Conservation (phyloP, 2,329 filamentous ascomycete species). For the Bipolaris cookei region DNA sequence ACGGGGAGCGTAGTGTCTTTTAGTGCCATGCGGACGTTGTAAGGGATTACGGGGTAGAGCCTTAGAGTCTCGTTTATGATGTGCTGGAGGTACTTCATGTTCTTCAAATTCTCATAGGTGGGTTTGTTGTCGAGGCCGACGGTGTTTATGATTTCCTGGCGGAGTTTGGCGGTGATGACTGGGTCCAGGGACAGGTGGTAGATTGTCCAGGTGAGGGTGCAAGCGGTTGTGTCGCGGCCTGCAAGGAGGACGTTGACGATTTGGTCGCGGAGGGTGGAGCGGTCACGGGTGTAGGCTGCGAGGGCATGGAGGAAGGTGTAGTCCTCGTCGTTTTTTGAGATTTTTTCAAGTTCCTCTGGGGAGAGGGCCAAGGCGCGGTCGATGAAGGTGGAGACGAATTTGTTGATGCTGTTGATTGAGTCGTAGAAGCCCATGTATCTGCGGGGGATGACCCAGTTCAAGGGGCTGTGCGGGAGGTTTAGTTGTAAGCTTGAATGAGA, state of each 20-base stretch:
- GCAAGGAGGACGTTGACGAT: slow-evolving; percentile 76
- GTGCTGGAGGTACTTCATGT: slow-evolving; percentile 74
- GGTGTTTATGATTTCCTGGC: slow-evolving; percentile 71
- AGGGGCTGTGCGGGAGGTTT: slow-evolving; percentile 54
- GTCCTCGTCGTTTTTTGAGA: slow-evolving; percentile 71
- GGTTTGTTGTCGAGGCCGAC: slow-evolving; percentile 67
- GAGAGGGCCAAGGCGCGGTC: slow-evolving; percentile 72
- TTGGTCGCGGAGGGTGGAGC: slow-evolving; percentile 79
- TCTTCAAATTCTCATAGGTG: slow-evolving; percentile 82
- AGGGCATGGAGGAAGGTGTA: slow-evolving; percentile 90
- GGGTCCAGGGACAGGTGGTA: slow-evolving; percentile 82
- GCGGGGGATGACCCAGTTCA: slow-evolving; percentile 69
- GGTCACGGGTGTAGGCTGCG: slow-evolving; percentile 74
- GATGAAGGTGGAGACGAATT: slow-evolving; percentile 80
- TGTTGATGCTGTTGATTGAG: slow-evolving; percentile 72
- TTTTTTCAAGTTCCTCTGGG: slow-evolving; percentile 73
- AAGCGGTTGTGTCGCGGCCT: slow-evolving; percentile 85
- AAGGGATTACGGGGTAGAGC: slow-evolving; percentile 58
- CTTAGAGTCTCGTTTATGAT: slow-evolving; percentile 51
- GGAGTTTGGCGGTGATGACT: slow-evolving; percentile 68
- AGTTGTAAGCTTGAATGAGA: slow-evolving; percentile 1
- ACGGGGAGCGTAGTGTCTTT: slow-evolving; percentile 57
- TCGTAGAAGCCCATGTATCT: slow-evolving; percentile 65
- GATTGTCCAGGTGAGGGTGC: slow-evolving; percentile 78
- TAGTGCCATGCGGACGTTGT: slow-evolving; percentile 57